Evolutionary conservation across 202 grass and related monocot species (phyloP).

Genomic region (Eragrostis tef): DNA sequence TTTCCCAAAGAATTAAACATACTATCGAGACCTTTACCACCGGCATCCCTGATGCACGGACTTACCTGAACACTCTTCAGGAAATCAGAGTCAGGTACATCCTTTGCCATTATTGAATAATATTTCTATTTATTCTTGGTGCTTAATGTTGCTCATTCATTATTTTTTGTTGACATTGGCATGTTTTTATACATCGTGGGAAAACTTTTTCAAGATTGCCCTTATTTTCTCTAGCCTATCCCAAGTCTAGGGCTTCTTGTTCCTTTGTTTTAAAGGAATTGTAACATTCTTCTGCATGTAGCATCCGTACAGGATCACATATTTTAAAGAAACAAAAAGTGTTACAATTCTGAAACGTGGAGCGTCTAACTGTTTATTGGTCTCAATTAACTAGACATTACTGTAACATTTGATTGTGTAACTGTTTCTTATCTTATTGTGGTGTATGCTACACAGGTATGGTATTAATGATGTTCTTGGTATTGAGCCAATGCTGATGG

Average conservation of each 20-base stretch:
- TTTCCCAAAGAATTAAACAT: slow-evolving; percentile 80
- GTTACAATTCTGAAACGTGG: not conserved
- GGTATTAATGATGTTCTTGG: slow-evolving; percentile 73
- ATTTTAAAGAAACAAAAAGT: not conserved
- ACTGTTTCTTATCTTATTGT: too few relatives aligned
- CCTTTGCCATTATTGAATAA: slow-evolving; percentile 8
- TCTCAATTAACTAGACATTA: not conserved
- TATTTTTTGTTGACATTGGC: not conserved
- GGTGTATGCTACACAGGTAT: slow-evolving; percentile 48
- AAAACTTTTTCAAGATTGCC: not conserved
- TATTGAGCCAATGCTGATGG: slow-evolving; percentile 80
- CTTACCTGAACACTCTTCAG: slow-evolving; percentile 83
- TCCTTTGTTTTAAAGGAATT: not conserved
- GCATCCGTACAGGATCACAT: not conserved
- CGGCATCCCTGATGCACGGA: slow-evolving; percentile 89
- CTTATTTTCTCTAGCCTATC: not conserved
- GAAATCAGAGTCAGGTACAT: slow-evolving; percentile 84
- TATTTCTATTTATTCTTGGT: slow-evolving; percentile 19
- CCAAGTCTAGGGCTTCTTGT: not conserved
- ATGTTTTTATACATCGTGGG: not conserved
- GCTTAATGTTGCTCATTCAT: not conserved
- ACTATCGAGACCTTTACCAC: slow-evolving; percentile 68
- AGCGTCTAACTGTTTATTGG: not conserved
- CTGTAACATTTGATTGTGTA: too few relatives aligned
- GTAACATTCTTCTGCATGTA: not conserved